A percentile compares a stretch with the other conserved stretches of the same genome.
Evolutionary conservation across 176 grass and related monocot species (phyloP).

Genomic region (Ensete glaucum): DNA sequence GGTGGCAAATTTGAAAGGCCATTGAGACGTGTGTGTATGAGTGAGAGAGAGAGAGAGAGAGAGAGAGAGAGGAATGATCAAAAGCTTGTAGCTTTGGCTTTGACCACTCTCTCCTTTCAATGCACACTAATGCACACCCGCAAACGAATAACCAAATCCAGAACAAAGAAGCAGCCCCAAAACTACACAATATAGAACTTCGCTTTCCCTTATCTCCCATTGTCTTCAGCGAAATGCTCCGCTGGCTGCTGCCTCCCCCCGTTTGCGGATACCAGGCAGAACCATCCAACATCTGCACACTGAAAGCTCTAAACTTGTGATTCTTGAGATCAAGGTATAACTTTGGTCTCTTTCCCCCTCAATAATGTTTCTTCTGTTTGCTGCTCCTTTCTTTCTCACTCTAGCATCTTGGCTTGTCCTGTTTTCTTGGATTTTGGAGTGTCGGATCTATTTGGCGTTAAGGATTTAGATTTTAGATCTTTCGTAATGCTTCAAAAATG

Average conservation of each 20-base stretch:
- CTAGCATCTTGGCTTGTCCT: too few species aligned
- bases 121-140: slow-evolving; percentile 5
- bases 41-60: background rate
- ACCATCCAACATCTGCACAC: background rate
- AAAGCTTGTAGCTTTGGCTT: background rate
- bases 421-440: background rate
- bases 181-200: background rate
- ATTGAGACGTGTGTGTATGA: background rate
- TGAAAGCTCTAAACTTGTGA: slow-evolving; percentile 3
- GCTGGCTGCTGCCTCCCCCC: background rate
- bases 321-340: slow-evolving; percentile 1
- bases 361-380: too few species aligned
- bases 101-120: background rate
- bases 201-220: background rate
- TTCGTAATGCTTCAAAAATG: too few species aligned
- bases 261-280: background rate
- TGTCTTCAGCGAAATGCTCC: background rate
- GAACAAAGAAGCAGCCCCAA: too few species aligned
- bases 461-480: background rate
- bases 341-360: background rate
- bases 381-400: too few species aligned
- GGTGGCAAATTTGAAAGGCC: background rate
- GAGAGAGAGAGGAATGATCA: background rate
- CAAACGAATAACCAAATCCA: background rate
- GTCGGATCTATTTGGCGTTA: slow-evolving; percentile 5